These are phyloP conservation scores for Cyclaneusma minus DNA, from an alignment of 2,329 filamentous ascomycete genomes.

Conservation along the genomic window DNA sequence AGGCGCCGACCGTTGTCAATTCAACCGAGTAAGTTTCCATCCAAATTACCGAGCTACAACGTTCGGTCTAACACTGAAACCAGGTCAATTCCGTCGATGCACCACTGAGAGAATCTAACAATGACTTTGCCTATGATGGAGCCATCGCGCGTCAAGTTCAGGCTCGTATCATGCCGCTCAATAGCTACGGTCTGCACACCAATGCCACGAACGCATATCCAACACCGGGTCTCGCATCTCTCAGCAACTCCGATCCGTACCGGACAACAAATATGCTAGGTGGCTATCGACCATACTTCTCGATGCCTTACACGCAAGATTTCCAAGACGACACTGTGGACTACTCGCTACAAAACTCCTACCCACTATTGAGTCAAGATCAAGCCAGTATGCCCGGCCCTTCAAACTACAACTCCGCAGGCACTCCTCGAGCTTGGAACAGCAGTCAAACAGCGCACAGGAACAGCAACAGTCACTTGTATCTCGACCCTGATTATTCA, in stretches of 20 bases:
- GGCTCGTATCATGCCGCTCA: conserved; percentile 10
- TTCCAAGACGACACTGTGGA: conserved; percentile 13
- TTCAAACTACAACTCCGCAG: conserved; percentile 5
- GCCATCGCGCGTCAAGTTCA: conserved; percentile 8
- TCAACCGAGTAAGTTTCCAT: conserved; percentile 50
- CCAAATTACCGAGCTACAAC: conserved; percentile 1
- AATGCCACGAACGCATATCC: conserved; percentile 1
- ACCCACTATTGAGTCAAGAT: conserved; percentile 7
- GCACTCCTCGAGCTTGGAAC: conserved; percentile 7
- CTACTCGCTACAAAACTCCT: conserved; percentile 7
- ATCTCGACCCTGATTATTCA: conserved; percentile 6
- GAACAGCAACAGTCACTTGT: conserved; percentile 7
- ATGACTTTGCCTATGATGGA: conserved; percentile 10
- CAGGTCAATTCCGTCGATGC: conserved; percentile 16
- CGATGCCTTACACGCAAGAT: conserved; percentile 8
- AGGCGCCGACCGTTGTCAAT: conserved; percentile 56
- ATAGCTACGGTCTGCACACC: neutral
- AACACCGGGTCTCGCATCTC: conserved; percentile 4
- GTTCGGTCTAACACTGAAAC: conserved; percentile 1
- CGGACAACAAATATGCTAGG: conserved; percentile 1
- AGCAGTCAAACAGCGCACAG: conserved; percentile 8
- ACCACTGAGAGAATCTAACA: conserved; percentile 12
- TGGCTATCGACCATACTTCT: conserved; percentile 7
- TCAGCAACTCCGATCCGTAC: conserved; percentile 7
- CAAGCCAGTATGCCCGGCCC: conserved; percentile 1